Base-by-base conservation (phyloP, 83 land plant species). In the Thuja plicata region DNA sequence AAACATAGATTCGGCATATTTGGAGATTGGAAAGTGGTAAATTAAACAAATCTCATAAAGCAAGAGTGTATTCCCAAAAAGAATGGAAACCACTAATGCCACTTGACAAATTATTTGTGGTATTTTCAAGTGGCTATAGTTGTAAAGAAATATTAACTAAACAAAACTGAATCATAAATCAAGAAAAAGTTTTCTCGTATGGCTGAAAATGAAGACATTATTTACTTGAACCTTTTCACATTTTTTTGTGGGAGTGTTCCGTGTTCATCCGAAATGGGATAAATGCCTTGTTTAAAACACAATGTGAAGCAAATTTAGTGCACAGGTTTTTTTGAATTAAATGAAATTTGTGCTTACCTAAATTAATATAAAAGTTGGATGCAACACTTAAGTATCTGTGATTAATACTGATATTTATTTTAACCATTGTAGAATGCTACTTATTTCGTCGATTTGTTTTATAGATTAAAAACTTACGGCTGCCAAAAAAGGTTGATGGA, bases 401-500 rank as follows among this genome's bases (percentile, higher is more conserved):
- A 45, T 3, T 83, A 83, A 52, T 46, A 55, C 34, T 13, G 48
- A 52, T 83, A 8, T 19, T 5, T 50, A 74, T 74, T 74, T 76
- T 76, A 76, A 76, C 38, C 38, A 12, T 32, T 76, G 52, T 83
- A 21, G 52, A 13, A 57, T 35, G 71, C 37, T 60, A 57, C 43
- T 86, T 55, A 52, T 86, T 55, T 86, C 45, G 60, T 73, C 21
- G 30, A 71, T 12, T 40, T 54, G 57, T 52, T 21, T 86, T 84
- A 37, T 95, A 98, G 99, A 92, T 98, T 84, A 98, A 98, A 80
- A 95, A 97, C 57, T 85, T 98, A 50, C 92, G 98, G 89, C 84
- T 98, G 62, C 99, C 99, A 71, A 94, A 88, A 96, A 98, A 95
- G 89, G 92, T 94, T 87, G 95, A 92, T 92, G 98, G 97, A 7